Base-by-base conservation (phyloP, 345 rosid species). In the Capsella bursapastoris region DNA sequence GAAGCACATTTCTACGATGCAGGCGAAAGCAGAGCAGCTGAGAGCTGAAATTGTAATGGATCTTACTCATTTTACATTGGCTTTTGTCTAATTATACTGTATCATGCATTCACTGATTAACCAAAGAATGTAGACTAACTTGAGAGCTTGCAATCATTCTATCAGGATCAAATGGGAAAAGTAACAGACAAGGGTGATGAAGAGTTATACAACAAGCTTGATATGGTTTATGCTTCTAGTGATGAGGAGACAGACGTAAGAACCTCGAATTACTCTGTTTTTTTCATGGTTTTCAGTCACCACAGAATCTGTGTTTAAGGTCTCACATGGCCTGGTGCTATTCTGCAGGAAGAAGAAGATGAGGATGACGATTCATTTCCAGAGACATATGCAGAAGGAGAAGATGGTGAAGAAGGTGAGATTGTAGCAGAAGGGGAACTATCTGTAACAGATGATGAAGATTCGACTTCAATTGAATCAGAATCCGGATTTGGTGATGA, bases 31-130 rank as follows among this genome's bases (percentile, higher is more conserved):
- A 76, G 87, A 84, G 75, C 81, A 76, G 77, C 73, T 94, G 57
- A 87, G 87, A 88, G 84, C 78, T 50, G 97, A 91, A 82, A 84
- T 94, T 44, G 98, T 94, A 84, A 41, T 25, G 12, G 51, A 62
- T 43, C 66, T 27, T 5, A 82, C 64, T 55, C 57, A n/a, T 32
- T 7, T 16, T 16, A 52, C 61, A 62, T 41, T 35, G 40, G 31
- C 37, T 47, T 70, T 12, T 62, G 18, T 47, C 49, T 37, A 13
- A 49, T 6, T 47, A 31, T 58, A 43, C 22, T 31, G 53, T 40
- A 71, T 64, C 49, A 9, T 61, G 25, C 29, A 48, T 55, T 28
- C 22, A 14, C 57, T 16, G 29, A 51, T 37, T 28, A 43, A 68
- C 27, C 44, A 53, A 22, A 48, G 25, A n/a, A 59, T 44, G 57